Evolutionary conservation across 176 grass and related monocot genomes (phyloP), one percentile per base, ranked within the genome.

Genomic region (Secale cereale): DNA sequence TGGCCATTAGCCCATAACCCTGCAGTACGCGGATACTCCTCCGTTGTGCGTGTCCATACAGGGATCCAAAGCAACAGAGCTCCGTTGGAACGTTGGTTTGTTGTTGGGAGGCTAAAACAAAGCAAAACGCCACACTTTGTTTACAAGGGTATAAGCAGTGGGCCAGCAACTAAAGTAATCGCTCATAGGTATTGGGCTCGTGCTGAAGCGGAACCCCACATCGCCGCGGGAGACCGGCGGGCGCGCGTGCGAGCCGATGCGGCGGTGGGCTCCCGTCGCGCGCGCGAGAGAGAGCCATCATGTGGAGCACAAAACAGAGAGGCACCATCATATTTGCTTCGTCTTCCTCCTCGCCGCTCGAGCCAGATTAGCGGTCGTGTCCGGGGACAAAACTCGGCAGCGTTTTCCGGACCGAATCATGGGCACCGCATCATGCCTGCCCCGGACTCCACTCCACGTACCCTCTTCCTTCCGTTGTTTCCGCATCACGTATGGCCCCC

Each of bases 401-500:
- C 54, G 57, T 90, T 74, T 90, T 90, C 31, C 76, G 78, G 85
- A 86, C 90, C 82, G 56, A 87, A 90, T 92, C 83, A 90, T 88
- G 81, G 45, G 52, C 81, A 40, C 17, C 29, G 29, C 86, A 88
- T 83, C 86, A 73, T 83, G 81, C 4, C 64, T 30, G 13, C 12
- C 5, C 80, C 65, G 52, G 12, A 22, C 28, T 59, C 8, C 48
- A 30, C 30, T 35, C 32, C 28, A 65, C 26, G 6, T 5, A 65
- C 6, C 26, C 61, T 4, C 7, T 4, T 60, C 80, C 65, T 22
- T 5, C 66, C 69, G 26, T 2, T 63, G 36, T 74, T 48, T 13
- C 70, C 13, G 52, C 15, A 1, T 16, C 70, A 63, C 43, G 41
- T 74, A 22, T 48, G 22, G 70, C 56, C 62, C 25, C 56, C 69